Conservation (phyloP, 2,329 filamentous ascomycete species). For the Aspergillus sp. region DNA sequence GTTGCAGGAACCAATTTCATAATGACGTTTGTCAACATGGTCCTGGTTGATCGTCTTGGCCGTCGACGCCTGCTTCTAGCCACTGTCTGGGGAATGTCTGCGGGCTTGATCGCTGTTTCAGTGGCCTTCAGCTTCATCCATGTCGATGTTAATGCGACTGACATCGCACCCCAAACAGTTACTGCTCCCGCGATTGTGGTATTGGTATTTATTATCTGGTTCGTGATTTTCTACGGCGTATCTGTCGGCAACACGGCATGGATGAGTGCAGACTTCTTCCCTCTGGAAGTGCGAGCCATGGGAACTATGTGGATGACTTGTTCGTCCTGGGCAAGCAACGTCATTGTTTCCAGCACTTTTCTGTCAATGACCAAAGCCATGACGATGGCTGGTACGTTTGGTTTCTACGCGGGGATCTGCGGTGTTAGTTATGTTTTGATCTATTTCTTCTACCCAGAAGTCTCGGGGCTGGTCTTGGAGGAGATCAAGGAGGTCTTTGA, state of each 20-base stretch:
- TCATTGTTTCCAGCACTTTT: conserved; percentile 53
- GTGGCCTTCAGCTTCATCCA: conserved; percentile 51
- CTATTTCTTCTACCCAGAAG: conserved; percentile 27
- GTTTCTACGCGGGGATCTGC: conserved; percentile 54
- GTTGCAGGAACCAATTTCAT: conserved; percentile 41
- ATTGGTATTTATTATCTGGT: conserved; percentile 47
- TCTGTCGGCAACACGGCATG: conserved; percentile 52
- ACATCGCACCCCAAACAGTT: conserved; percentile 24
- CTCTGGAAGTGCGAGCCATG: conserved; percentile 50
- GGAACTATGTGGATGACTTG: conserved; percentile 53
- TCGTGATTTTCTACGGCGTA: conserved; percentile 47
- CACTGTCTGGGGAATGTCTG: conserved; percentile 48
- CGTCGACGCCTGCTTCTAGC: conserved; percentile 47
- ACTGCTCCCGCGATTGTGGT: conserved; percentile 39
- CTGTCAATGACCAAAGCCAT: conserved; percentile 52
- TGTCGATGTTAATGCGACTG: conserved; percentile 43
- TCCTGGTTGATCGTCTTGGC: conserved; percentile 48
- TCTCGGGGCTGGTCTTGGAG: conserved; percentile 22
- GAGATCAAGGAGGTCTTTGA: conserved; percentile 50
- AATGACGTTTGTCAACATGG: conserved; percentile 51
- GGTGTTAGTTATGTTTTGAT: conserved; percentile 45
- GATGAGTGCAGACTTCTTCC: conserved; percentile 51
- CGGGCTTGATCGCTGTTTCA: conserved; percentile 44
- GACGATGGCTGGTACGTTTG: conserved; percentile 52
- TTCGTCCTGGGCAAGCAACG: conserved; percentile 49